Percentiles rank a stretch among this genome's conserved stretches.
phyloP scores from a whole-genome alignment of 768 basidiomycete species.

The Trametes coccinea region DNA sequence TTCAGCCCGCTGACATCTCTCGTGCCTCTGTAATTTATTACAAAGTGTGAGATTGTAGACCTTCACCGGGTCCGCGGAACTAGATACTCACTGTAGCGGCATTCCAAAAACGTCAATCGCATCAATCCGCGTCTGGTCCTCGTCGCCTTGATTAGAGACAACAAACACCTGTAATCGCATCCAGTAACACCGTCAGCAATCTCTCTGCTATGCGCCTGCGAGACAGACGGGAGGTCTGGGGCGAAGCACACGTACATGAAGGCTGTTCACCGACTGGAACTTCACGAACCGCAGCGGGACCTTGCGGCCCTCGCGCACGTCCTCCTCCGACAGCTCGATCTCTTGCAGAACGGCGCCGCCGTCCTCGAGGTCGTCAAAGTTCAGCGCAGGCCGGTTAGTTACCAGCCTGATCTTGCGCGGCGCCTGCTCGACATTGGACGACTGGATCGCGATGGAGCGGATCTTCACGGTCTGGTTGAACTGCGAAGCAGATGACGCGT shows the following conservation, averaged over 20 bases:
- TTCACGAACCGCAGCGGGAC: conserved; percentile 63
- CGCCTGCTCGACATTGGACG: conserved; percentile 42
- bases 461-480: conserved; percentile 71
- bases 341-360: conserved; percentile 55
- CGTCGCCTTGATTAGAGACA: conserved; percentile 60
- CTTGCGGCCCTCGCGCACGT: conserved; percentile 47
- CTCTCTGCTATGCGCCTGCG: too few species aligned
- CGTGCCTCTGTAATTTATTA: conserved; percentile 14
- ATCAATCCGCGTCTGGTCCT: conserved; percentile 68
- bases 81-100: conserved; percentile 51
- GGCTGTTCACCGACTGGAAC: conserved; percentile 66
- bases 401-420: conserved; percentile 65
- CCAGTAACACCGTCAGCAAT: not conserved
- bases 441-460: conserved; percentile 55
- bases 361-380: conserved; percentile 67
- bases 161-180: conserved; percentile 58
- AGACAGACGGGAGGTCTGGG: not conserved
- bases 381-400: conserved; percentile 57
- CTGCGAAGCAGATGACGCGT: conserved; percentile 34
- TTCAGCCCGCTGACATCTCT: conserved; percentile 32
- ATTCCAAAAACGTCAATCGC: conserved; percentile 64
- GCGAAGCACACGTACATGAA: conserved; percentile 46
- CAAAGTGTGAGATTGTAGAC: too few species aligned
- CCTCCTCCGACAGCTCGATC: conserved; percentile 50
- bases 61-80: too few species aligned